These are phyloP conservation scores for Bisporella sp. DNA, from an alignment of 2,329 filamentous ascomycete species.

Conservation along the genomic window DNA sequence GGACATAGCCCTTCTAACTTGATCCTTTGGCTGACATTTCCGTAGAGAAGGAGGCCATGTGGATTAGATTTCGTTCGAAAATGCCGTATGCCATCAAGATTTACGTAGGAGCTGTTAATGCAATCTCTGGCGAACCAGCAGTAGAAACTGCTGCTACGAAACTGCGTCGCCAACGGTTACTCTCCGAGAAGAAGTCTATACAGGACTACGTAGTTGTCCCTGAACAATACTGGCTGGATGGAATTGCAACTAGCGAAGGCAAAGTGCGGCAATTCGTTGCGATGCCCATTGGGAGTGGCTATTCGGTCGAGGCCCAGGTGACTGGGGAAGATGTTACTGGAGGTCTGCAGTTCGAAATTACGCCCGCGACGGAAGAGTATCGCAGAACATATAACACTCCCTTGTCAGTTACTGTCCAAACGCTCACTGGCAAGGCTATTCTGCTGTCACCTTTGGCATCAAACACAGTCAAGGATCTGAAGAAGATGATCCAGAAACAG, in stretches of 20 bases:
- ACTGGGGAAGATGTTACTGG: slow-evolving; percentile 30
- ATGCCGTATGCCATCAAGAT: slow-evolving; percentile 32
- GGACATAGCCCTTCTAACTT: no score
- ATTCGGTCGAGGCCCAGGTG: slow-evolving; percentile 35
- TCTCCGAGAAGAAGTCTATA: neutral
- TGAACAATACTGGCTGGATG: slow-evolving; percentile 10
- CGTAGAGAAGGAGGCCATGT: slow-evolving; percentile 36
- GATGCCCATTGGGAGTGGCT: slow-evolving; percentile 31
- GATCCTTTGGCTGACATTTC: no score
- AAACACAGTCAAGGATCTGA: slow-evolving; percentile 98
- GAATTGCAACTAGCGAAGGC: slow-evolving; percentile 7
- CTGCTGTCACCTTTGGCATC: slow-evolving; percentile 95
- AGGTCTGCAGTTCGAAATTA: slow-evolving; percentile 35
- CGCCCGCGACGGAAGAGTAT: neutral
- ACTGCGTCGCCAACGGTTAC: neutral
- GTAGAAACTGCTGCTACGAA: slow-evolving; percentile 17
- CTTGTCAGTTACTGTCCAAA: slow-evolving; percentile 62
- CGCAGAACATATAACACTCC: neutral
- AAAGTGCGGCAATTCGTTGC: slow-evolving; percentile 33
- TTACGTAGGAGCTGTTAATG: slow-evolving; percentile 35
- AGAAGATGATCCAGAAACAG: slow-evolving; percentile 98
- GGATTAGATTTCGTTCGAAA: slow-evolving; percentile 29
- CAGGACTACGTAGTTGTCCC: slow-evolving; percentile 33
- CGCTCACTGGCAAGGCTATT: slow-evolving; percentile 98
- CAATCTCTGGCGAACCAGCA: slow-evolving; percentile 28